Evolutionary conservation across 768 basidiomycete species (phyloP), one percentile per base, ranked within the genome.

Genomic region (Trametes cingulata): DNA sequence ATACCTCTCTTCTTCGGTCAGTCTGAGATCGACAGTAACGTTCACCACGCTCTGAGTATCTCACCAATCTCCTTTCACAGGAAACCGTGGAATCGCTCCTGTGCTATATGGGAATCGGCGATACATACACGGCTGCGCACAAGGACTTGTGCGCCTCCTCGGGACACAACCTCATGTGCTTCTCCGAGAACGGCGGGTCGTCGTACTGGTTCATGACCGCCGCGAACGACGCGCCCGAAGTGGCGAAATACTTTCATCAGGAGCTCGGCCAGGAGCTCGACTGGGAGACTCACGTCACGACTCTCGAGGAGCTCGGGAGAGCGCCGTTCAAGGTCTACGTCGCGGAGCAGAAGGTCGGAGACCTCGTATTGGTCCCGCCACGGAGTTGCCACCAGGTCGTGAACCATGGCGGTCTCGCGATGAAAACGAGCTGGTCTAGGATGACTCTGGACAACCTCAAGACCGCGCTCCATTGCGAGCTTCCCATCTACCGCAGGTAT

Each of bases 141-240:
- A 93, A 93, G 69, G 91, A 94, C 72, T 79, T 87, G 0, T 94
- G 91, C 66, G 90, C 83, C 1, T 92, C 90, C 3, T 87, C 88
- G 6, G 91, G 92, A 10, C 91, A 93, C 55, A 94, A 94, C 68
- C 74, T 94, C 20, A 93, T 94, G 91, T 87, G 87, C 67, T 88
- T 88, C 69, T 83, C 91, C 0, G 88, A 91, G 68, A 74, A 84
- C 22, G 79, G 73, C 40, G 90, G 87, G 0, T 87, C 86, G 1
- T 86, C 91, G 0, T 90, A 85, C 68, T 93, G 91, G 92, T 93
- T 93, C 73, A 91, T 94, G 88, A 91, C 92, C 1, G 76, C 80
- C 60, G 78, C 83, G 25, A 77, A 82, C 0, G 81, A 79, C 58
- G 84, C 88, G 14, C 76, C 79, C 10, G 72, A 67, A 10, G 88